Base-by-base conservation (phyloP, 73 alveolate species). In the Durusdinium trenchii region DNA sequence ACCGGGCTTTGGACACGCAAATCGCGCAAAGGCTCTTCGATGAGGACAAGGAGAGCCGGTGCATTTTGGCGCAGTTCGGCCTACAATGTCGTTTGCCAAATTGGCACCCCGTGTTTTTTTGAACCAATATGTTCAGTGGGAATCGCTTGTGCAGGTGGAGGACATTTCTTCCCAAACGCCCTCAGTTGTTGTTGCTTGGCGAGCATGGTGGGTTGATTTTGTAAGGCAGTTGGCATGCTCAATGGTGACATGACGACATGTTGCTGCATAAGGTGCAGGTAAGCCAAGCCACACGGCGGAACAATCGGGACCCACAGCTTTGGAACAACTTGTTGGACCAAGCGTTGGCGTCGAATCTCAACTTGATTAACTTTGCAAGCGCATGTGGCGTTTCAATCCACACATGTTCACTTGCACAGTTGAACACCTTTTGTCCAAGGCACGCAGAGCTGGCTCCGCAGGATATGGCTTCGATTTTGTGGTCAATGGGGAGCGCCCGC, bases 371-470 rank as follows among this genome's bases (percentile, higher is more conserved):
- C 14, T 18, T 35, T 9, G 46, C 45, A 26, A 38, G 42, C 51
- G 18, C 52, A 12, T 73, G 3, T 35, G 64, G 9, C 64, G 64
- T 9, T 54, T n/a, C n/a, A 60, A 32, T 60, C 18, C 30, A 23
- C 73, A 23, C 30, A n/a, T 60, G 1, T 23, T 32, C 73, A 60
- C n/a, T 60, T 60, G 18, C 7, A 60, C n/a, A 60, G 73, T n/a
- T n/a, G n/a, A n/a, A n/a, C n/a, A n/a, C n/a, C 9, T 20, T 78
- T 10, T 38, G 12, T 20, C 89, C 62, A 14, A 45, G 95, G 95
- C 95, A 87, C 62, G 95, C 95, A 60, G 95, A 87, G 62, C 95
- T 87, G 57, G 46, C 95, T 6, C 84, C 95, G 3, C 95, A 87
- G 36, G 95, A 87, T 48, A 87, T 87, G 95, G 95, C 95, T 42